A percentile compares a stretch with the other conserved stretches of the same genome.
Evolutionary conservation across 2,329 filamentous ascomycete genomes (phyloP).

Genomic region (Phialemoniopsis sp.): DNA sequence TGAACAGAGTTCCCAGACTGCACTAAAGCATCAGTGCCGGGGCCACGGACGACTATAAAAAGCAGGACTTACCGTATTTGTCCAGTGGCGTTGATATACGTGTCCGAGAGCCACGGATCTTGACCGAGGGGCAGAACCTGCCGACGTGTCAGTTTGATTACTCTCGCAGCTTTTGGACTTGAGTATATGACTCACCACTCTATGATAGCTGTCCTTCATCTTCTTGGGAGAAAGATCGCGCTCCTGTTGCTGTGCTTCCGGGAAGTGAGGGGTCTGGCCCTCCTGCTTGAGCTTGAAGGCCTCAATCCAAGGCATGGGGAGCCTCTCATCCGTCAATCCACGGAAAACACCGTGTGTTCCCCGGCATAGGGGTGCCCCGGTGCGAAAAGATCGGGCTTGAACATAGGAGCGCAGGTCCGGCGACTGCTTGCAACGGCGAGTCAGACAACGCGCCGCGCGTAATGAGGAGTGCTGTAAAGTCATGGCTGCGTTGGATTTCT

Average conservation of each 20-base stretch:
- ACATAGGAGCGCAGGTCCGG: too few species aligned
- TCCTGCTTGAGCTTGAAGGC: slow-evolving; percentile 54
- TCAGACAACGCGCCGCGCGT: too few species aligned
- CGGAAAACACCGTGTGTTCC: slow-evolving; percentile 30
- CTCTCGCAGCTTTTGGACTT: too few species aligned
- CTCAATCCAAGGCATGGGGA: slow-evolving; percentile 62
- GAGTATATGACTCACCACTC: slow-evolving; percentile 40
- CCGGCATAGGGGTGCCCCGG: too few species aligned
- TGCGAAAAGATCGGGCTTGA: too few species aligned
- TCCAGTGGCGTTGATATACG: slow-evolving; percentile 72
- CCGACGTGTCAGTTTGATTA: neutral
- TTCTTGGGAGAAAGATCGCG: slow-evolving; percentile 60
- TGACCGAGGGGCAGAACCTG: slow-evolving; percentile 58
- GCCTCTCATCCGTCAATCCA: slow-evolving; percentile 25
- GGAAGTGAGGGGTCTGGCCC: slow-evolving; percentile 18
- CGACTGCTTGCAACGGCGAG: too few species aligned
- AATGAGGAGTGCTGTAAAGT: too few species aligned
- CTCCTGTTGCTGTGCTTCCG: slow-evolving; percentile 25
- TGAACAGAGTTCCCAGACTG: slow-evolving; percentile 68
- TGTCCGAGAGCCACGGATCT: slow-evolving; percentile 74
- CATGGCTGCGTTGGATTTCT: too few species aligned
- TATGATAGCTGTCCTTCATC: slow-evolving; percentile 69
- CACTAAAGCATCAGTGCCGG: too few species aligned
- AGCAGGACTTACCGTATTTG: slow-evolving; percentile 61
- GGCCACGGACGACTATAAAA: neutral